These are phyloP conservation scores for Neodidymelliopsis sp. DNA, from an alignment of 2,329 filamentous ascomycete genomes.

Conservation along the genomic window DNA sequence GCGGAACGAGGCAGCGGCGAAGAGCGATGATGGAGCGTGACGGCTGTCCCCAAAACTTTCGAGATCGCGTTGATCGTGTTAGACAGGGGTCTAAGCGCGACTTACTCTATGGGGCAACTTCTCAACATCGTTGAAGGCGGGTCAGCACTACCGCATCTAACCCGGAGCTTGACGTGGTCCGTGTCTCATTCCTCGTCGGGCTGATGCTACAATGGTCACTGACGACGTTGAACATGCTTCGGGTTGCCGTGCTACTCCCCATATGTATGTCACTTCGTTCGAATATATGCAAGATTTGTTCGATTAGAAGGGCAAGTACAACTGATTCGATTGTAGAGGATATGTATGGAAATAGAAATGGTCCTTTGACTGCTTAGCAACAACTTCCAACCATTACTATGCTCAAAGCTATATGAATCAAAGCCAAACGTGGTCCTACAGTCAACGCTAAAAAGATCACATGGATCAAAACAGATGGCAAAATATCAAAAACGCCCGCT, in stretches of 20 bases:
- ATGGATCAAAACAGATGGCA: neutral
- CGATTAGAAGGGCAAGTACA: neutral
- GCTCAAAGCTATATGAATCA: conserved; percentile 1
- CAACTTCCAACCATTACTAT: conserved; percentile 23
- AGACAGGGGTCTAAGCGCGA: conserved; percentile 12
- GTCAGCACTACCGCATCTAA: conserved; percentile 9
- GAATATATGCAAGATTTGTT: neutral
- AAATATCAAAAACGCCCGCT: conserved; percentile 28
- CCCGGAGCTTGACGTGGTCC: neutral
- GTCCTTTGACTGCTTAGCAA: neutral
- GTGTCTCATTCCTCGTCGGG: neutral
- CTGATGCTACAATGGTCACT: no score
- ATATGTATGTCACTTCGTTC: neutral
- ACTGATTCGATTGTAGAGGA: neutral
- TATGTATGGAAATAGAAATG: conserved; percentile 12
- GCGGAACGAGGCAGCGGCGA: conserved; percentile 1
- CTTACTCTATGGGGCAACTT: conserved; percentile 10
- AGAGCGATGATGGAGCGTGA: conserved; percentile 1
- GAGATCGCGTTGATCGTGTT: conserved; percentile 8
- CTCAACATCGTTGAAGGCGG: neutral
- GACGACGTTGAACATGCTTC: no score
- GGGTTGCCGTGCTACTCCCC: no score
- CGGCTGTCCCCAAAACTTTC: conserved; percentile 10
- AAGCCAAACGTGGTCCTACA: conserved; percentile 3
- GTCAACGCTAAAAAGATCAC: neutral